Base-by-base conservation (phyloP, 495 filamentous ascomycete genomes). In the Penicillium roqueforti region DNA sequence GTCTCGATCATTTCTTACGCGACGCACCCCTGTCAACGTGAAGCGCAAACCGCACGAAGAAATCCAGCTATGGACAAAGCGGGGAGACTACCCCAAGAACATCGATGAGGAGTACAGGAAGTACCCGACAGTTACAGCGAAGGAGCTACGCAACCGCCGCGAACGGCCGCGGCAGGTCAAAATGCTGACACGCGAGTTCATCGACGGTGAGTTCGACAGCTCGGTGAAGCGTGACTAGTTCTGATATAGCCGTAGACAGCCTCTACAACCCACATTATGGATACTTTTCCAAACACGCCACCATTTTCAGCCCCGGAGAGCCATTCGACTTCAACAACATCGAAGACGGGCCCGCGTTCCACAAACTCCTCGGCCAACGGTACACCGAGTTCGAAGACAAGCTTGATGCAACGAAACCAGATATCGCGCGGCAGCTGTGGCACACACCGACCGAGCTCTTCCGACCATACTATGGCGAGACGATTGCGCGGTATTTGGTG, bases 381-480 rank as follows among this genome's bases (percentile, higher is more conserved):
- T 99, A 97, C 65, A 86, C 80, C 18, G 81, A 87, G 60, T 97
- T 97, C 65, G 93, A 99, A 68, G 89, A 99, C 69, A 71, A 75
- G 22, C 78, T 99, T 18, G 93, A 99, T 60, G 80, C 77, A 31
- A 74, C 75, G 38, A 68, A 83, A 0, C 77, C 73, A 10, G 88
- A 95, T 60, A 80, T 86, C 4, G 85, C 89, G 26, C 83, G 93
- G 2, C 93, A 99, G 75, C 77, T 99, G 32, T 99, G 93, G 93
- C 95, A 97, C 69, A 99, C 93, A 3, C 93, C 93, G 1, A 99
- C 93, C 0, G 93, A 99, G 71, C 81, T 99, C 0, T 99, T 99
- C 71, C 82, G 88, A 48, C 93, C 93, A 2, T 93, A 93, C 70
- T 99, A 99, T 68, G 95, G 93, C 53, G 92, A 97, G 74, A 88